Conservation (phyloP, 495 filamentous ascomycete genomes). For the Lophiotrema nucula region DNA sequence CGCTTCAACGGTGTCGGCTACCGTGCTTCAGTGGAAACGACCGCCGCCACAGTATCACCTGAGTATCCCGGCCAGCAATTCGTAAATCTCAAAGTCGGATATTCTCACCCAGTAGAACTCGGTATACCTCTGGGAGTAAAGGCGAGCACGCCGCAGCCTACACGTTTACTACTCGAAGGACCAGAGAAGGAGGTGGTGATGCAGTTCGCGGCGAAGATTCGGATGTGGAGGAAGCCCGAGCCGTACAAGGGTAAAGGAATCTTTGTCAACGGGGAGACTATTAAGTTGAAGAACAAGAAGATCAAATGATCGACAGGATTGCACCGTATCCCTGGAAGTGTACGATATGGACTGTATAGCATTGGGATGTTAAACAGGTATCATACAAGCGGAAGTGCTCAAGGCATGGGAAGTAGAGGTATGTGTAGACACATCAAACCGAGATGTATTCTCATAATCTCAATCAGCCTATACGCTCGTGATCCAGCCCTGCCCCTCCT, state of each 20-base stretch:
- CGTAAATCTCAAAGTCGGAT: constrained; percentile 90
- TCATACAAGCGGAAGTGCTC: too few species aligned
- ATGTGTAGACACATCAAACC: too few species aligned
- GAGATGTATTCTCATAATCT: too few species aligned
- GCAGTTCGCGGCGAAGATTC: constrained; percentile 84
- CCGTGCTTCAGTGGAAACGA: constrained; percentile 75
- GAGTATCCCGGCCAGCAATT: constrained; percentile 81
- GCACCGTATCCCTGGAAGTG: too few species aligned
- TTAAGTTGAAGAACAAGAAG: constrained; percentile 97
- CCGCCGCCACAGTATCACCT: constrained; percentile 64
- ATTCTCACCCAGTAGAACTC: constrained; percentile 90
- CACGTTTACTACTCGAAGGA: constrained; percentile 86
- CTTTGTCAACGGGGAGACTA: constrained; percentile 94
- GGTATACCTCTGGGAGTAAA: constrained; percentile 77
- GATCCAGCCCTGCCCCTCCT: too few species aligned
- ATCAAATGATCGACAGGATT: too few species aligned
- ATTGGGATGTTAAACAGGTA: too few species aligned
- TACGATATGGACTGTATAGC: background rate
- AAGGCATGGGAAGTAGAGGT: too few species aligned
- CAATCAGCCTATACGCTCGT: too few species aligned
- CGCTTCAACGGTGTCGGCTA: constrained; percentile 96
- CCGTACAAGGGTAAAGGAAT: constrained; percentile 99
- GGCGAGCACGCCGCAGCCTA: constrained; percentile 90
- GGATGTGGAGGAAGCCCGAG: constrained; percentile 86
- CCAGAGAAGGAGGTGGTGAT: constrained; percentile 80